Evolutionary conservation across 2,329 filamentous ascomycete species (phyloP).

Genomic region (Pseudohalonectria lignicola): DNA sequence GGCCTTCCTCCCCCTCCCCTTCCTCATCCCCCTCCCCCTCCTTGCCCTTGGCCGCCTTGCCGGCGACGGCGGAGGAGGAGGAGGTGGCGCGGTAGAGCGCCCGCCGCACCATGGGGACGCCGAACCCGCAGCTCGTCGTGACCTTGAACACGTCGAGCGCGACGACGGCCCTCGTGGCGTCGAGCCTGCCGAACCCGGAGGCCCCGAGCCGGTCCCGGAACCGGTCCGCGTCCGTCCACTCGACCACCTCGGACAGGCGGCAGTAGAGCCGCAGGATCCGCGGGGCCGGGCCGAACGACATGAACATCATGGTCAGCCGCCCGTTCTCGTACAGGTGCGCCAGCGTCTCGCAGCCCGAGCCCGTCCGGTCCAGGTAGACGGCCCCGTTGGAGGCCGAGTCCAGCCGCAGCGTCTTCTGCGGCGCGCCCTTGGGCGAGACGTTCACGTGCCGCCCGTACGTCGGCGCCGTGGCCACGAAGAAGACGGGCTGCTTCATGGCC

Average conservation of each 20-base stretch:
- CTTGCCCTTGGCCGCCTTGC: neutral
- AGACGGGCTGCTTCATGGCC: conserved; percentile 57
- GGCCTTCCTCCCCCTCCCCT: neutral
- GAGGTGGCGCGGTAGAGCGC: conserved; percentile 22
- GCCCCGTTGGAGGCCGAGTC: conserved; percentile 45
- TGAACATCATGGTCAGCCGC: conserved; percentile 4
- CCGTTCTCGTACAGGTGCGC: conserved; percentile 38
- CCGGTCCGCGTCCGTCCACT: conserved; percentile 37
- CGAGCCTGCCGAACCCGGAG: conserved; percentile 22
- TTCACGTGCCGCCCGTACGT: conserved; percentile 61
- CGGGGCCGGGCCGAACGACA: conserved; percentile 47
- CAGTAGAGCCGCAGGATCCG: conserved; percentile 57
- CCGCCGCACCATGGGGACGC: conserved; percentile 42
- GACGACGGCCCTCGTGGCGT: conserved; percentile 48
- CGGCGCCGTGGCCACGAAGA: conserved; percentile 66
- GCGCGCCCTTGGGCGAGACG: conserved; percentile 63
- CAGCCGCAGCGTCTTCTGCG: conserved; percentile 50
- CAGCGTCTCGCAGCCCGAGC: conserved; percentile 67
- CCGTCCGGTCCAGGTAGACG: conserved; percentile 64
- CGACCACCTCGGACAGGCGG: conserved; percentile 39
- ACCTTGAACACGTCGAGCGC: conserved; percentile 51
- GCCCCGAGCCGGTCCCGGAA: conserved; percentile 37
- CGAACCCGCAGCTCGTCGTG: conserved; percentile 57
- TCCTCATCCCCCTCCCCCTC: neutral
- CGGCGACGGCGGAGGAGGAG: neutral